Evolutionary conservation across 257 asterid species (phyloP), one percentile per base, ranked within the genome.

Genomic region (Nicotiana undulata): DNA sequence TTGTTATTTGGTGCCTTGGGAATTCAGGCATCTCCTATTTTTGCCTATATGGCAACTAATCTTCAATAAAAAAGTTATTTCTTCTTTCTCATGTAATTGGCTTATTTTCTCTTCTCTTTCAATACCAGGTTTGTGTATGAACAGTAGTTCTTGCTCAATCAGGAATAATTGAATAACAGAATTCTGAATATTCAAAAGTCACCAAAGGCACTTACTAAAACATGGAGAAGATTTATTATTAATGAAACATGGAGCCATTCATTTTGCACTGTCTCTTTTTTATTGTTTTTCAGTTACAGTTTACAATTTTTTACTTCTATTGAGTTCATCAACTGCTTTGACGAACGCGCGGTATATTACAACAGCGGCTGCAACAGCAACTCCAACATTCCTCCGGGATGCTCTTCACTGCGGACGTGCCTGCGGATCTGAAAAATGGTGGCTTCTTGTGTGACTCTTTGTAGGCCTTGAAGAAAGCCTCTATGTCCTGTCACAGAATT

Each of bases 381-480:
- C 81, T 52, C 87, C 87, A 56, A 80, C 63, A 3, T 79, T 84
- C 53, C 67, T 6, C 26, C 5, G 63, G 22, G 9, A 9, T 56
- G 4, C 18, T 56, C 24, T 56, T 56, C 63, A n/a, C 24, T 17
- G 1, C 26, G n/a, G 80, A 59, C 18, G 77, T 60, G 1, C 83
- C 79, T 22, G 83, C 55, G 67, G 55, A 67, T 64, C 75, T 83
- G 67, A 74, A 65, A 34, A 37, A 15, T 6, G 89, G 79, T 0
- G 85, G n/a, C n/a, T 88, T 93, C 84, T 93, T 95, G 86, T 95
- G 99, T 40, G 98, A 91, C 8, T 59, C 89, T 1, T 92, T 91
- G 26, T 93, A 93, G 81, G 93, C 94, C 81, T 61, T 87, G 83
- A 90, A 86, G 90, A 95, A 95, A 77, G 90, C 90, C 46, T 95